These are phyloP conservation scores for Taiwanofungus camphoratus DNA, from an alignment of 1,284 basidiomycete species.

Conservation along the genomic window DNA sequence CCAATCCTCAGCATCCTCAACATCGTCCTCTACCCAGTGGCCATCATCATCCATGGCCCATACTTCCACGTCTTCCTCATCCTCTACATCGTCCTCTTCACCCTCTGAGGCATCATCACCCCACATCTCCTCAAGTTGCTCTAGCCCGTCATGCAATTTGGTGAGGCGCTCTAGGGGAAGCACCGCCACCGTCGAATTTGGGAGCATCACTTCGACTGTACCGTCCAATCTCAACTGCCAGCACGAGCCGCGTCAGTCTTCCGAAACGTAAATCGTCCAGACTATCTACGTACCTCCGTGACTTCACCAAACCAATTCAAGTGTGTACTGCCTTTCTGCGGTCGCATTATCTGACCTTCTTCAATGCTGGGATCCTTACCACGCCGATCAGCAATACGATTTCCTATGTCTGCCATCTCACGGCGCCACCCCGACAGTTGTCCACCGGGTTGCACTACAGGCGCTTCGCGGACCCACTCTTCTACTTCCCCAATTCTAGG, in stretches of 20 bases:
- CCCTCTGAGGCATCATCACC: constrained; percentile 42
- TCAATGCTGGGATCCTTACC: constrained; percentile 31
- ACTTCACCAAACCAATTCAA: constrained; percentile 77
- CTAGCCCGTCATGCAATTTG: constrained; percentile 64
- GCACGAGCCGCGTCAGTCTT: no score
- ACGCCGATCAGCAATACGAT: constrained; percentile 46
- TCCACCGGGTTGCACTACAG: constrained; percentile 40
- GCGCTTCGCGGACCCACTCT: constrained; percentile 63
- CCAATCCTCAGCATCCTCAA: constrained; percentile 29
- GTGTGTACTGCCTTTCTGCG: constrained; percentile 36
- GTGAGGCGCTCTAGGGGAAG: constrained; percentile 66
- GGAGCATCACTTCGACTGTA: constrained; percentile 58
- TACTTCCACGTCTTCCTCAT: constrained; percentile 38
- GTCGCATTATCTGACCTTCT: constrained; percentile 42
- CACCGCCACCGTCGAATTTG: constrained; percentile 40
- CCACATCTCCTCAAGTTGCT: constrained; percentile 74
- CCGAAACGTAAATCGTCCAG: no score
- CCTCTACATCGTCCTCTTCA: constrained; percentile 22
- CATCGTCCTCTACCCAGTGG: constrained; percentile 40
- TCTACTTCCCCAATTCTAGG: constrained; percentile 79
- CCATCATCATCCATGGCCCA: constrained; percentile 53
- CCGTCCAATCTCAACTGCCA: constrained; percentile 68
- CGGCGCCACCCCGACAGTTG: constrained; percentile 62
- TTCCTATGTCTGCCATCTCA: constrained; percentile 61
- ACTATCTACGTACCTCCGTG: constrained; percentile 61